Conservation (phyloP, 192 early-diverging fungal genomes). For the Phycomyces nitens region DNA sequence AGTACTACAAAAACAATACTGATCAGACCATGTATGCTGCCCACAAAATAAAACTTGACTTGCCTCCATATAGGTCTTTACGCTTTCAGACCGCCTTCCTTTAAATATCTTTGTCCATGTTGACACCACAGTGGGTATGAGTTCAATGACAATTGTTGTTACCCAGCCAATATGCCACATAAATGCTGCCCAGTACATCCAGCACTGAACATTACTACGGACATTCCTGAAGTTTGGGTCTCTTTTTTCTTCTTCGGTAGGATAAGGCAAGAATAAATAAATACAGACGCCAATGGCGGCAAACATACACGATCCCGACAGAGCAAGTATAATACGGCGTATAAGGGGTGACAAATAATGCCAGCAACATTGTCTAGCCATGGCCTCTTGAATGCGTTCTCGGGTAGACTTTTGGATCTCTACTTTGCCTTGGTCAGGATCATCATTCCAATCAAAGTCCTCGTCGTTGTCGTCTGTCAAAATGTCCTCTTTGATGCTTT, state of each 20-base stretch:
- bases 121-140: conserved; percentile 19
- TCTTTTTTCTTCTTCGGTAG: conserved; percentile 7
- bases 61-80: conserved; percentile 30
- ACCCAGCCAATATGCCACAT: conserved; percentile 34
- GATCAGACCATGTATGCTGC: neutral
- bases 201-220: conserved; percentile 24
- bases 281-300: conserved; percentile 16
- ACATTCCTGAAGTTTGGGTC: conserved; percentile 12
- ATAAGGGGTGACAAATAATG: conserved; percentile 26
- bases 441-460: conserved; percentile 33
- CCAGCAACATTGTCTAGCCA: conserved; percentile 22
- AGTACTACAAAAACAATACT: conserved; percentile 21
- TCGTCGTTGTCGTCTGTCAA: conserved; percentile 12
- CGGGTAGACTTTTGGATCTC: conserved; percentile 13
- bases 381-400: conserved; percentile 13
- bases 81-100: conserved; percentile 25
- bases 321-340: conserved; percentile 22
- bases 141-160: conserved; percentile 27
- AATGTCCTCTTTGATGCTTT: too few species aligned
- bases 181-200: conserved; percentile 33
- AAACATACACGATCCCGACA: conserved; percentile 19
- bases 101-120: conserved; percentile 21
- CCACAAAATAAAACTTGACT: neutral
- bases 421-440: conserved; percentile 16
- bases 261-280: conserved; percentile 19